Percentiles rank a stretch among this genome's conserved stretches.
Evolutionary conservation across 2,329 filamentous ascomycete genomes (phyloP).

Genomic region (Zasmidium angulare): DNA sequence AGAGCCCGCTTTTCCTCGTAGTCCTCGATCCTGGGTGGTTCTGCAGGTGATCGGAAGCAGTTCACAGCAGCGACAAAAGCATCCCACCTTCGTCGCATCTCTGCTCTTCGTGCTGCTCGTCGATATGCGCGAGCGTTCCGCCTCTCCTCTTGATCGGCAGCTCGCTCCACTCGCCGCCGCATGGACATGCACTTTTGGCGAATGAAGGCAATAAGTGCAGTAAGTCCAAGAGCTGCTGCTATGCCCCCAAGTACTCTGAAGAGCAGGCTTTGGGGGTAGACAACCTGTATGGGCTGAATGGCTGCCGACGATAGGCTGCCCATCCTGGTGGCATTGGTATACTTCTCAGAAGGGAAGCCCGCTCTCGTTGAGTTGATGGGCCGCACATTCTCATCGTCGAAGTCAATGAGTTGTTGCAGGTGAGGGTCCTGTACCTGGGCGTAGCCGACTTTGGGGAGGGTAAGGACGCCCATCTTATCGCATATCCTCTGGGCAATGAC

Average conservation of each 20-base stretch:
- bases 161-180: conserved; percentile 52
- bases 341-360: not conserved
- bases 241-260: conserved; percentile 46
- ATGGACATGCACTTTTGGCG: conserved; percentile 51
- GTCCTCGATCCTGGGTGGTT: conserved; percentile 38
- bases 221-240: conserved; percentile 45
- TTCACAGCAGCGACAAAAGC: conserved; percentile 30
- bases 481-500: conserved; percentile 35
- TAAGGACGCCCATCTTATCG: conserved; percentile 31
- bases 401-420: conserved; percentile 22
- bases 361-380: conserved; percentile 9
- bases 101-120: conserved; percentile 53
- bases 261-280: conserved; percentile 30
- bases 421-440: conserved; percentile 19
- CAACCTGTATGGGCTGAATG: conserved; percentile 16
- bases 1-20: conserved; percentile 55
- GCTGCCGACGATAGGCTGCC: conserved; percentile 16
- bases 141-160: conserved; percentile 56
- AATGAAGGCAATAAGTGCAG: conserved; percentile 45
- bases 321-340: conserved; percentile 16
- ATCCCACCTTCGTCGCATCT: conserved; percentile 53
- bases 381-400: conserved; percentile 15
- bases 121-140: conserved; percentile 53
- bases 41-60: conserved; percentile 33
- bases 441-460: conserved; percentile 22